Percentiles rank a stretch among this genome's conserved stretches.
Evolutionary conservation across 768 basidiomycete species (phyloP).

Genomic region (Auricularia sp.): DNA sequence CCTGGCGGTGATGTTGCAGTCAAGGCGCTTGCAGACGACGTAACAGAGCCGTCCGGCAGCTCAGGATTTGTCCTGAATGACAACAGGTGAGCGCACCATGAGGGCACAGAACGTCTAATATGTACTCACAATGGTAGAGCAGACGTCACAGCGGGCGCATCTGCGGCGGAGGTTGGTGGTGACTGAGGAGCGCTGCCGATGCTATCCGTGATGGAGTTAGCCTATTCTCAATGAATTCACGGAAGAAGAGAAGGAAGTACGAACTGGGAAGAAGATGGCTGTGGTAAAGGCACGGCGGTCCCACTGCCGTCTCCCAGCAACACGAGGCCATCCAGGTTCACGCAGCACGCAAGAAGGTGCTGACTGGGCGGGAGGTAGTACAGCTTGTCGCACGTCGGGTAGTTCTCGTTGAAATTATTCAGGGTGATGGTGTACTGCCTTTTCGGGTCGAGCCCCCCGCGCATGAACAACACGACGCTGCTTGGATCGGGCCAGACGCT

Average conservation of each 20-base stretch:
- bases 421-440: neutral
- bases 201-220: no score
- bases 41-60: no score
- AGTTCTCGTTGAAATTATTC: neutral
- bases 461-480: neutral
- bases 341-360: neutral
- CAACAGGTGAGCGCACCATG: no score
- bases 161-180: no score
- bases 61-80: no score
- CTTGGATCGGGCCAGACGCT: neutral
- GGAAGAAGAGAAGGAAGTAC: neutral
- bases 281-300: neutral
- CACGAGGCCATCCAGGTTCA: neutral
- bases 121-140: no score
- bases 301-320: neutral
- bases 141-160: no score
- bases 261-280: neutral
- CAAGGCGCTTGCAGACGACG: no score
- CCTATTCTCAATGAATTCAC: neutral
- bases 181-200: no score
- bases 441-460: neutral
- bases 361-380: neutral
- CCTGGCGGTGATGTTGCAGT: no score
- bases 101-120: no score
- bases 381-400: neutral